A percentile compares a stretch with the other conserved stretches of the same genome.
Evolutionary conservation across 2,329 filamentous ascomycete genomes (phyloP).

Genomic region (Epichloe amarillans): DNA sequence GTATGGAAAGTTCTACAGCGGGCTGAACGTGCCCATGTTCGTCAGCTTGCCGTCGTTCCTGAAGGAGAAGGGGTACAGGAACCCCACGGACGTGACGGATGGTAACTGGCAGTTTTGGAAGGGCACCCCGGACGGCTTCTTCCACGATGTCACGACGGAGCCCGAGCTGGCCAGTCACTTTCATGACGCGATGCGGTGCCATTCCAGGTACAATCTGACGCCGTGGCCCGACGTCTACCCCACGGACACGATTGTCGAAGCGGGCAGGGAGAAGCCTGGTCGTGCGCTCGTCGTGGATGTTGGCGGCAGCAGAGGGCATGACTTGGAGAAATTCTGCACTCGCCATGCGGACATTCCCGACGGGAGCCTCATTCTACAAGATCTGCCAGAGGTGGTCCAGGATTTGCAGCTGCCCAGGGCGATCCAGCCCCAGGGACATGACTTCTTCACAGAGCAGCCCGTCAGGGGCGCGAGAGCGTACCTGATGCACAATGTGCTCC

Average conservation of each 20-base stretch:
- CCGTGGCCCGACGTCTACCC: conserved; percentile 24
- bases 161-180: conserved; percentile 18
- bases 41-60: conserved; percentile 19
- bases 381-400: conserved; percentile 19
- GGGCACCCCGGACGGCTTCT: conserved; percentile 15
- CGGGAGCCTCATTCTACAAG: conserved; percentile 20
- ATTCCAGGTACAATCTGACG: conserved; percentile 24
- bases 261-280: conserved; percentile 12
- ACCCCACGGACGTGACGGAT: conserved; percentile 19
- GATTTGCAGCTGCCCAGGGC: conserved; percentile 11
- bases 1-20: conserved; percentile 21
- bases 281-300: conserved; percentile 21
- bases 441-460: conserved; percentile 25
- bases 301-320: conserved; percentile 24
- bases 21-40: conserved; percentile 20
- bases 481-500: conserved; percentile 34
- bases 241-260: conserved; percentile 16
- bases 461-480: conserved; percentile 28
- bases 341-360: conserved; percentile 13
- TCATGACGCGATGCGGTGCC: conserved; percentile 24
- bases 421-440: conserved; percentile 19
- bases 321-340: conserved; percentile 20
- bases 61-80: conserved; percentile 19
- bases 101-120: conserved; percentile 21
- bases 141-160: conserved; percentile 18